Conservation (phyloP, 225 moss, liverwort and hornwort species). For the Antitrichia curtipendula region DNA sequence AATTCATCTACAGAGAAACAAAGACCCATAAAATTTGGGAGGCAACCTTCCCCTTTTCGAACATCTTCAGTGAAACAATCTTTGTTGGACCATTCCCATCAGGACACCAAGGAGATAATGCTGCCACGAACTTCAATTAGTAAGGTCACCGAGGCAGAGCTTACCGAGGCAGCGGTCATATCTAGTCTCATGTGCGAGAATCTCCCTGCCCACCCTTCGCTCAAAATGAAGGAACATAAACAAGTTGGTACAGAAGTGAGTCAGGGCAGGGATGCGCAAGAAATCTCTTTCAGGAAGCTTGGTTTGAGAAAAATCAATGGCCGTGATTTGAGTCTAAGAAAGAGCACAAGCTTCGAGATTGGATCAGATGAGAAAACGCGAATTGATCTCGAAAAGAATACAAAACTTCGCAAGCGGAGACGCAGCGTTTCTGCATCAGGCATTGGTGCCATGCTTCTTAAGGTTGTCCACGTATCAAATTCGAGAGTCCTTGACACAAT, state of each 20-base stretch:
- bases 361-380: not conserved
- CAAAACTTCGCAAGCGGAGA: not conserved
- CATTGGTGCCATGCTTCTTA: not conserved
- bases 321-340: not conserved
- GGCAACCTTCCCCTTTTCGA: not conserved
- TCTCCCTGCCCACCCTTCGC: not conserved
- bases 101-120: not conserved
- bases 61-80: not conserved
- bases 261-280: not conserved
- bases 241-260: not conserved
- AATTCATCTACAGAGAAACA: not conserved
- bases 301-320: not conserved
- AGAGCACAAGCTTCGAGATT: slow-evolving; percentile 17
- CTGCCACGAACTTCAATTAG: not conserved
- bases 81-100: not conserved
- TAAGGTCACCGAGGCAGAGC: not conserved
- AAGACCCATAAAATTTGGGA: not conserved
- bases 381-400: not conserved
- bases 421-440: not conserved
- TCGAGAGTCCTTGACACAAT: not conserved
- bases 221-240: not conserved
- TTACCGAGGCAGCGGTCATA: slow-evolving; percentile 6
- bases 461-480: not conserved
- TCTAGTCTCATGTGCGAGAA: slow-evolving; percentile 10
- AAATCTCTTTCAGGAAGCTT: not conserved